Evolutionary conservation across 345 rosid species (phyloP).

Genomic region (Melaleuca alternifolia): DNA sequence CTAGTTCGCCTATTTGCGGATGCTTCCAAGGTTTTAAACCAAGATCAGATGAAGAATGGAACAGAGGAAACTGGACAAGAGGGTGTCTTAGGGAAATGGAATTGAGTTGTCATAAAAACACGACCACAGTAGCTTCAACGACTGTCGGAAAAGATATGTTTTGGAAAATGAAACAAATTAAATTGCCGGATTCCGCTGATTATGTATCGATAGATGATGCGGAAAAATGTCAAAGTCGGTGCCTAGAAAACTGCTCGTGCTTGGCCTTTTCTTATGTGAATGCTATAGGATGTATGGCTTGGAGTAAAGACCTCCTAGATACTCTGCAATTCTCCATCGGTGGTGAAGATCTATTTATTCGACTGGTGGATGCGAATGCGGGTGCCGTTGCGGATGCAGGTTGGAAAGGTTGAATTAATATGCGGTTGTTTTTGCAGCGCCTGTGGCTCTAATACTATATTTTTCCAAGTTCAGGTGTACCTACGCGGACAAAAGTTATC

Average conservation of each 20-base stretch:
- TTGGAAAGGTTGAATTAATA: background rate
- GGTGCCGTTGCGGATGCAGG: background rate
- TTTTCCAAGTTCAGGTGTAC: background rate
- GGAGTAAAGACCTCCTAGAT: background rate
- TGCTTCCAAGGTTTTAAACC: slow-evolving; percentile 32
- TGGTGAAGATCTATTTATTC: background rate
- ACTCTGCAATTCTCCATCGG: background rate
- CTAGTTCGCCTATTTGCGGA: background rate
- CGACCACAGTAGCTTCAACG: background rate
- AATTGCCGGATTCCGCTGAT: background rate
- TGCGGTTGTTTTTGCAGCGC: background rate
- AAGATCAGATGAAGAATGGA: slow-evolving; percentile 1
- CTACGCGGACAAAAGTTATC: background rate
- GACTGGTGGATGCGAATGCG: background rate
- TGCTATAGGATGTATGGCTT: background rate
- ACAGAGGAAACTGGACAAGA: slow-evolving; percentile 3
- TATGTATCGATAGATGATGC: background rate
- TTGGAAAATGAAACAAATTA: background rate
- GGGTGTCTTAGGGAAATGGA: slow-evolving; percentile 13
- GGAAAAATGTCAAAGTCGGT: slow-evolving; percentile 1
- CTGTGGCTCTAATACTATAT: background rate
- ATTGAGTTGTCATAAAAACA: background rate
- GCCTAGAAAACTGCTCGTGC: slow-evolving; percentile 8
- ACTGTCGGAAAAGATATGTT: background rate
- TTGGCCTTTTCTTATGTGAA: background rate